phyloP scores from a whole-genome alignment of 768 basidiomycete genomes.

The Myochromella boudieri region DNA sequence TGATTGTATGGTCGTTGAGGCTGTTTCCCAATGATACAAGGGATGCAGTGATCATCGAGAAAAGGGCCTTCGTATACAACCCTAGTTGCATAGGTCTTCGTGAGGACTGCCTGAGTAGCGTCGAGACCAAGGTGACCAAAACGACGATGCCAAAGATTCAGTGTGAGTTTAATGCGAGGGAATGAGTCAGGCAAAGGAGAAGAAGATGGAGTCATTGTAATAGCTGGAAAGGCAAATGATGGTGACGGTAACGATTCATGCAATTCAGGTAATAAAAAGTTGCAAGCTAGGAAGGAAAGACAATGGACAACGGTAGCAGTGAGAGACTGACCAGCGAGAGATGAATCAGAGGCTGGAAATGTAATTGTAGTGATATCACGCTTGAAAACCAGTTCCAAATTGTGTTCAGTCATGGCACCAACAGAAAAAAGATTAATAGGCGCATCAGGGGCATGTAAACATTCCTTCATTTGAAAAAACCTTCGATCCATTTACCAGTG shows the following conservation, averaged over 20 bases:
- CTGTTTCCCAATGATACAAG: too few relatives aligned
- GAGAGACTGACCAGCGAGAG: too few relatives aligned
- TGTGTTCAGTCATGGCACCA: constrained; percentile 22
- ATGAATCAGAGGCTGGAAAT: too few relatives aligned
- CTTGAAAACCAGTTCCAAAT: too few relatives aligned
- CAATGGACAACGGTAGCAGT: background rate
- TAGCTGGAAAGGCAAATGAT: background rate
- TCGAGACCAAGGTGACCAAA: constrained; percentile 24
- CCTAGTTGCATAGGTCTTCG: too few relatives aligned
- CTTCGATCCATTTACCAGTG: background rate
- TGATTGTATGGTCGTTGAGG: constrained; percentile 16
- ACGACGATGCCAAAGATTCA: too few relatives aligned
- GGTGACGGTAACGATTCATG: constrained; percentile 2
- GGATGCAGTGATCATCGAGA: constrained; percentile 25
- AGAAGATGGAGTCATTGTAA: background rate
- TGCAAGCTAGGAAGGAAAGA: too few relatives aligned
- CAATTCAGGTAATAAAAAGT: constrained; percentile 1
- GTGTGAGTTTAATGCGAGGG: background rate
- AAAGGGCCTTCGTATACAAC: too few relatives aligned
- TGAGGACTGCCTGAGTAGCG: constrained; percentile 17
- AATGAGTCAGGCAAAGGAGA: background rate
- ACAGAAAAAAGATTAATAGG: too few relatives aligned
- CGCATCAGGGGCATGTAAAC: constrained; percentile 24
- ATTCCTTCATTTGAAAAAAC: constrained; percentile 16
- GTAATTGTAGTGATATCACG: background rate